Conservation (phyloP, 1,139 yeast genomes). For the Nakaseomyces sp. region DNA sequence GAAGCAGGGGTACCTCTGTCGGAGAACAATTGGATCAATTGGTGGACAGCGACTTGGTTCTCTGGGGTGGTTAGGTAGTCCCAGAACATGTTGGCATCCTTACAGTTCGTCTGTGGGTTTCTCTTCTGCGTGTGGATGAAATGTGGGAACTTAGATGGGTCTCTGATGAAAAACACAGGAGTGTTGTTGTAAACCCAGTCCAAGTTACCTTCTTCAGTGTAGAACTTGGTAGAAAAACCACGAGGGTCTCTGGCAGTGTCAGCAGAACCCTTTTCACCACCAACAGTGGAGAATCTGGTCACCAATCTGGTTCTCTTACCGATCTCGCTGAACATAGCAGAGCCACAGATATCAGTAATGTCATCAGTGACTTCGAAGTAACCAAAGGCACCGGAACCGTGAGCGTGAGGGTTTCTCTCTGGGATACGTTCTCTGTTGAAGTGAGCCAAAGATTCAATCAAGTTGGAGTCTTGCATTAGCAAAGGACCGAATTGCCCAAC, state of each 20-base stretch:
- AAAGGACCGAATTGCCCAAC: conserved; percentile 49
- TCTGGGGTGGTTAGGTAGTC: conserved; percentile 48
- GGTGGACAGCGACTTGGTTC: conserved; percentile 59
- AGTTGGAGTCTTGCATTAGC: conserved; percentile 47
- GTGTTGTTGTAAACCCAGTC: conserved; percentile 59
- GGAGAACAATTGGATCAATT: conserved; percentile 51
- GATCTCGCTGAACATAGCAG: conserved; percentile 39
- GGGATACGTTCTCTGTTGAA: conserved; percentile 56
- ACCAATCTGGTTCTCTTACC: conserved; percentile 44
- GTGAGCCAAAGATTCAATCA: conserved; percentile 50
- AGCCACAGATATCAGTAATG: conserved; percentile 43
- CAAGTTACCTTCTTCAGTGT: conserved; percentile 51
- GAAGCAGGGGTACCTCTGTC: conserved; percentile 64
- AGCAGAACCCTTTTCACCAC: conserved; percentile 50
- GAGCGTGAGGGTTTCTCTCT: conserved; percentile 58
- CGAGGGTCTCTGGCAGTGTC: conserved; percentile 55
- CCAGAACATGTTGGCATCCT: conserved; percentile 71
- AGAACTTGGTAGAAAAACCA: conserved; percentile 48
- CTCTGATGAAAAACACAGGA: conserved; percentile 50
- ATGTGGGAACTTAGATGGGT: conserved; percentile 51
- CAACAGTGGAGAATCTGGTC: conserved; percentile 52
- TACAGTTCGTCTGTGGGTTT: conserved; percentile 74
- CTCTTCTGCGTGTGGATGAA: conserved; percentile 60
- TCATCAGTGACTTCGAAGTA: conserved; percentile 53
- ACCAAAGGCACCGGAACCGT: conserved; percentile 58